Evolutionary conservation across 305 asterid genomes (phyloP).

Genomic region (Withania somnifera): DNA sequence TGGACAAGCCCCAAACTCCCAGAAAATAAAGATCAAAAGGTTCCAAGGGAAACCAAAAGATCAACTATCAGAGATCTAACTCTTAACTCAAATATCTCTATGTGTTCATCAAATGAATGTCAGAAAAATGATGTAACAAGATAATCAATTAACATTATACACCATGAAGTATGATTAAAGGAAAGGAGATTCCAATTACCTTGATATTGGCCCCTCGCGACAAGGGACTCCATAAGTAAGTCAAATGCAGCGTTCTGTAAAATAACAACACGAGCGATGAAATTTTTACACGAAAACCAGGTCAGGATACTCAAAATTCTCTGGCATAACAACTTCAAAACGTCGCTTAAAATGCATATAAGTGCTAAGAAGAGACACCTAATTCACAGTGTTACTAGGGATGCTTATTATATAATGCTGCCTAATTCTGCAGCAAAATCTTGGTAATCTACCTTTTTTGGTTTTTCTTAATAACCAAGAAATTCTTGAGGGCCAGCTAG

Average conservation of each 20-base stretch:
- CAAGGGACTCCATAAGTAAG: constrained; percentile 55
- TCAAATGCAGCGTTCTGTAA: constrained; percentile 89
- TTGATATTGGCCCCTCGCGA: constrained; percentile 25
- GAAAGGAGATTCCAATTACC: constrained; percentile 28
- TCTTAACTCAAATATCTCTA: neutral
- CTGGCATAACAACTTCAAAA: neutral
- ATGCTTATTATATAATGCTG: neutral
- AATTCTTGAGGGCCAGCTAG: neutral
- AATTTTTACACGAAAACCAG: neutral
- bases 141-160: neutral
- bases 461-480: neutral
- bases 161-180: neutral
- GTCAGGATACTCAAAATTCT: neutral
- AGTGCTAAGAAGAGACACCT: neutral
- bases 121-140: neutral
- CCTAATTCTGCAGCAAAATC: neutral
- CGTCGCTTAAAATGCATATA: neutral
- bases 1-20: neutral
- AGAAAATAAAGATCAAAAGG: neutral
- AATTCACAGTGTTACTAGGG: neutral
- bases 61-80: neutral
- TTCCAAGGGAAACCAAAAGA: neutral
- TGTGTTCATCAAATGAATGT: neutral
- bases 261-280: constrained; percentile 10
- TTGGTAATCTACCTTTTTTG: neutral